A percentile compares a stretch with the other conserved stretches of the same genome.
Evolutionary conservation across 768 basidiomycete species (phyloP).

Genomic region (Coprinopsis strossmayeri): DNA sequence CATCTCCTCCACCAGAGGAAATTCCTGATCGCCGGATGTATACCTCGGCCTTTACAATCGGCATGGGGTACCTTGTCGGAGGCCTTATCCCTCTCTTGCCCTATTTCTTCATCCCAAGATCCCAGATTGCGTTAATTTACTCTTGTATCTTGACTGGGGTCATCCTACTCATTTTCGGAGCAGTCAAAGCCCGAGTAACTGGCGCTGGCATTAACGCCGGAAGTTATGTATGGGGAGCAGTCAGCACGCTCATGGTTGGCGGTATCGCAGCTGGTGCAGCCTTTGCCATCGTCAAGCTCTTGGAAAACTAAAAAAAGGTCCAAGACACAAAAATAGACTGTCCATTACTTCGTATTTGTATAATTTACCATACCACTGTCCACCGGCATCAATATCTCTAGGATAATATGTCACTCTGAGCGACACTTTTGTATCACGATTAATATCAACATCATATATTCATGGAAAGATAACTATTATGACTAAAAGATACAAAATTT

Average conservation of each 20-base stretch:
- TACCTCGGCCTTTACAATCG: slow-evolving; percentile 91
- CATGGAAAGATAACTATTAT: too few species aligned
- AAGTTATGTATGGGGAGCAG: slow-evolving; percentile 83
- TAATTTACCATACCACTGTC: background rate
- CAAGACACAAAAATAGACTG: background rate
- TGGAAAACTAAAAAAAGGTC: slow-evolving; percentile 26
- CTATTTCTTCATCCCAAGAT: slow-evolving; percentile 81
- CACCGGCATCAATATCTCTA: too few species aligned
- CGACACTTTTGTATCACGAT: too few species aligned
- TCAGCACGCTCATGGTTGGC: slow-evolving; percentile 84
- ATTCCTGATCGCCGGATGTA: slow-evolving; percentile 80
- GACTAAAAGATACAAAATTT: too few species aligned
- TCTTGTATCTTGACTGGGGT: slow-evolving; percentile 79
- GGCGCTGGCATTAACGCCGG: slow-evolving; percentile 61
- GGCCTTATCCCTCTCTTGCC: slow-evolving; percentile 90
- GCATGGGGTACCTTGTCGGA: slow-evolving; percentile 88
- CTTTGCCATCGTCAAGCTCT: slow-evolving; percentile 43
- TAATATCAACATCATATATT: too few species aligned
- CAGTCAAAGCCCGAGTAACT: slow-evolving; percentile 82
- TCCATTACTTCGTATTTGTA: background rate
- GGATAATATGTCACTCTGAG: too few species aligned
- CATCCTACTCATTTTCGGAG: slow-evolving; percentile 85
- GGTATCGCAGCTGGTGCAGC: slow-evolving; percentile 78
- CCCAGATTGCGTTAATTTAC: slow-evolving; percentile 62
- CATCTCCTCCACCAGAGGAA: slow-evolving; percentile 55